Evolutionary conservation across 202 grass and related monocot species (phyloP).

Genomic region (Panicum virgatum): DNA sequence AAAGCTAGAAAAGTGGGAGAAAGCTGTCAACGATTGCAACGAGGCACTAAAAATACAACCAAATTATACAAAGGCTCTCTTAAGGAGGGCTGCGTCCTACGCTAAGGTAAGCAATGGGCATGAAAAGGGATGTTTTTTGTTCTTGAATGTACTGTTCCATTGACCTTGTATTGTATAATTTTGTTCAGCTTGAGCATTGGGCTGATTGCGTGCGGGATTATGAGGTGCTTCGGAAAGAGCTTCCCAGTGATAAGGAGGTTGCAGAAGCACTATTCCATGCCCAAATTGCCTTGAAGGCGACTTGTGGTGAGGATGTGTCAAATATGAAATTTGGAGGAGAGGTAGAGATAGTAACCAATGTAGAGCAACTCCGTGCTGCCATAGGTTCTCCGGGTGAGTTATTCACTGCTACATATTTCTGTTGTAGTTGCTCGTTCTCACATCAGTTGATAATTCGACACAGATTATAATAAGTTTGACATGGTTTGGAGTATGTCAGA

Average conservation of each 20-base stretch:
- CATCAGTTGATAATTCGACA: background rate
- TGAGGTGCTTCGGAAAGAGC: constrained; percentile 68
- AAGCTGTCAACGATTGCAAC: constrained; percentile 85
- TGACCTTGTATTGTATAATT: constrained; percentile 38
- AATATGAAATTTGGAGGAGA: constrained; percentile 95
- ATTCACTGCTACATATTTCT: constrained; percentile 1
- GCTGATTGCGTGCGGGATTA: constrained; percentile 75
- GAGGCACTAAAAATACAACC: constrained; percentile 87
- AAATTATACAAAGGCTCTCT: constrained; percentile 90
- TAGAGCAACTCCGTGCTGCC: constrained; percentile 76
- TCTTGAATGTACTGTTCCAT: constrained; percentile 9
- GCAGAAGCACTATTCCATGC: constrained; percentile 74
- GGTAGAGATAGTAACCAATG: constrained; percentile 58
- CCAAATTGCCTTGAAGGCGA: constrained; percentile 74
- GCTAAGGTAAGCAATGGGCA: constrained; percentile 58
- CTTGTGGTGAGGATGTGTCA: constrained; percentile 74
- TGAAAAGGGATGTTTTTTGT: constrained; percentile 1
- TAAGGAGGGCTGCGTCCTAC: constrained; percentile 86
- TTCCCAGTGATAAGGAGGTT: constrained; percentile 72
- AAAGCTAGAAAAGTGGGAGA: constrained; percentile 82
- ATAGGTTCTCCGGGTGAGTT: constrained; percentile 68
- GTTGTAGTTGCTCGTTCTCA: background rate
- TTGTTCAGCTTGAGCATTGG: constrained; percentile 73
- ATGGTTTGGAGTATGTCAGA: constrained; percentile 20
- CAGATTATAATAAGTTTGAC: background rate